Conservation (phyloP, 1,284 basidiomycete genomes). For the Dichomitus squalens region DNA sequence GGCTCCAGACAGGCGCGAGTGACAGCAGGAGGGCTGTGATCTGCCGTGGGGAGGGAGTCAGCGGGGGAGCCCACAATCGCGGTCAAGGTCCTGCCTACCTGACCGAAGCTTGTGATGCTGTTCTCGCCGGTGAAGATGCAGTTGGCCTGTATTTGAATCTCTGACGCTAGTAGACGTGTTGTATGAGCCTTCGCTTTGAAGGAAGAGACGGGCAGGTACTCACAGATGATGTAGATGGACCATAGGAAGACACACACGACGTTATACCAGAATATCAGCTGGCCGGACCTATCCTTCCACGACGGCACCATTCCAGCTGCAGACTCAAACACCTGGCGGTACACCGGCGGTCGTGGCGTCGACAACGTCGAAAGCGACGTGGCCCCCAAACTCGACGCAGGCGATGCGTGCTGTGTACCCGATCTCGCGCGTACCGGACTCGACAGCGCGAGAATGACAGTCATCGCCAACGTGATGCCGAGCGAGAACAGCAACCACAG, state of each 20-base stretch:
- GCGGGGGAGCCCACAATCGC: no score
- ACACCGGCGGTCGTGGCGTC: constrained; percentile 10
- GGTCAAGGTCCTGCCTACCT: constrained; percentile 19
- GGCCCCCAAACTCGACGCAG: constrained; percentile 9
- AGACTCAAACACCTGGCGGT: constrained; percentile 10
- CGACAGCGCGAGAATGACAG: constrained; percentile 29
- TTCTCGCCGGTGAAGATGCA: constrained; percentile 31
- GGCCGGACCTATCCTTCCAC: constrained; percentile 15
- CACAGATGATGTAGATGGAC: constrained; percentile 29
- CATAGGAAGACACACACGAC: constrained; percentile 23
- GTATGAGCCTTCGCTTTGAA: background rate
- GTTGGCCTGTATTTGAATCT: constrained; percentile 28
- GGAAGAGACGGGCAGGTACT: background rate
- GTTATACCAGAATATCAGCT: constrained; percentile 27
- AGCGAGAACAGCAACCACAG: constrained; percentile 34
- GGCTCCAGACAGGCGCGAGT: constrained; percentile 32
- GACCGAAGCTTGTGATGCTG: constrained; percentile 31
- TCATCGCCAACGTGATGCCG: constrained; percentile 28
- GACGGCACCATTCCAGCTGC: constrained; percentile 10
- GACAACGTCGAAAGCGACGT: background rate
- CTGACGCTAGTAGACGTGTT: constrained; percentile 21
- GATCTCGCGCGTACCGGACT: constrained; percentile 25
- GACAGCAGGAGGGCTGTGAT: constrained; percentile 30
- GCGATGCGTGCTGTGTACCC: constrained; percentile 11
- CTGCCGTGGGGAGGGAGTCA: constrained; percentile 7